Base-by-base conservation (phyloP, 768 basidiomycete genomes). In the Mycena maculata region DNA sequence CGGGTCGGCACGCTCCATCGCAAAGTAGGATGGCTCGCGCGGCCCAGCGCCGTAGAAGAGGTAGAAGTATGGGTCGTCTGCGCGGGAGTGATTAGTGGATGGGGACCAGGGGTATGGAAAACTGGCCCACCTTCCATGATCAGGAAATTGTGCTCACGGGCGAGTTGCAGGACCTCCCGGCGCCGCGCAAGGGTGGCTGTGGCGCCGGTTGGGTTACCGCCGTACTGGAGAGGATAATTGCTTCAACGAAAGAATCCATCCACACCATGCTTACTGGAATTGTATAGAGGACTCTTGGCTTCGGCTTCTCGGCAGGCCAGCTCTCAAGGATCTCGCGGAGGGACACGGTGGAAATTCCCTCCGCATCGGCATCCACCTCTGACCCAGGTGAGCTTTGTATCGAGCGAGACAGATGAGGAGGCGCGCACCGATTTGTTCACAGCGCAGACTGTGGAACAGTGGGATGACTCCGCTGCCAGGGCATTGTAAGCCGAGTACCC, bases 171-270 rank as follows among this genome's bases (percentile, higher is more conserved):
- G 9, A 94, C 87, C 75, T 90, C 88, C 76, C 87, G 82, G 39
- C 91, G 86, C 54, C 95, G 86, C 60, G 89, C 86, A 42, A 87
- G 77, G 3, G 92, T 84, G 7, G 91, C 87, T 4, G 94, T 95
- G 76, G 87, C 88, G 1, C 95, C 95, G 10, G 91, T 93, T 4
- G 94, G 95, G 77, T 96, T 96, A 70, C 90, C 91, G 36, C 95
- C 95, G 72, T 91, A 92, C 90, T 92, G 65, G 18, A 48, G 13
- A 47, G 1, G 30, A 22, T 20, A 25, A 3, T 10, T 4, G 18
- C 20, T 48, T 33, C 28, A 25, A 15, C 16, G 28, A 1, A 30
- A 38, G 25, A 18, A 5, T 13, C 53, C 53, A 67, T 52, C 39
- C 63, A 16, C 28, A 47, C 44, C 47, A 52, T 58, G 75, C 87